phyloP scores from a whole-genome alignment of 139 green algal species.

The Chlamydomonas schloesseri region DNA sequence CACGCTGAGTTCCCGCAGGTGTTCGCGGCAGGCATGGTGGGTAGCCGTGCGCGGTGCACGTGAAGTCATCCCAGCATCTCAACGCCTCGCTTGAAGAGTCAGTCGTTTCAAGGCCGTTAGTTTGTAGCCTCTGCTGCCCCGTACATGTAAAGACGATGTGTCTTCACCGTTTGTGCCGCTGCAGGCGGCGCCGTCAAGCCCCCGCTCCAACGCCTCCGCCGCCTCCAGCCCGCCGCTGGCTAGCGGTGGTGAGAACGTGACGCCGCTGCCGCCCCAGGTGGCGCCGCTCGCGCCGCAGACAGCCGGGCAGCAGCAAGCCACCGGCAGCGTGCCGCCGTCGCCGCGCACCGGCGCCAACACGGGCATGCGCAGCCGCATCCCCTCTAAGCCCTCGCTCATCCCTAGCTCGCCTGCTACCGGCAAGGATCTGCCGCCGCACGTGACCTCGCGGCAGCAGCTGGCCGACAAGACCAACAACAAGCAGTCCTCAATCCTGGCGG shows the following conservation, averaged over 20 bases:
- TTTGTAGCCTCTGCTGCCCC: too few species aligned
- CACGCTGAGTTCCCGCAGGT: conserved; percentile 52
- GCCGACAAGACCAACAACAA: conserved; percentile 27
- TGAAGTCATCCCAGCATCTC: too few species aligned
- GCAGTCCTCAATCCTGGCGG: not conserved
- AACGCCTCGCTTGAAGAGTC: too few species aligned
- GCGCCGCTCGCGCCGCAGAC: too few species aligned
- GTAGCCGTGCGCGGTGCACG: too few species aligned
- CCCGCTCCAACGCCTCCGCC: not conserved
- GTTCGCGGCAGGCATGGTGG: conserved; percentile 4
- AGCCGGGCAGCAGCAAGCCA: too few species aligned
- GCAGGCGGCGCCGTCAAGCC: not conserved
- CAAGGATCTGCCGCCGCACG: conserved; percentile 15
- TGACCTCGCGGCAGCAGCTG: conserved; percentile 6
- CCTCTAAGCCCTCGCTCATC: conserved; percentile 29
- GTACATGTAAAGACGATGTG: too few species aligned
- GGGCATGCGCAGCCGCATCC: conserved; percentile 37
- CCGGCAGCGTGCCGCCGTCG: not conserved
- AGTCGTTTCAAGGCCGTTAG: too few species aligned
- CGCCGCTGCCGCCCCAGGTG: not conserved
- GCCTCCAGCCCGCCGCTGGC: not conserved
- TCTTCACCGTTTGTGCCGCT: not conserved
- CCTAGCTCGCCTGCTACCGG: conserved; percentile 15
- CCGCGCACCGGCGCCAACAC: conserved; percentile 4
- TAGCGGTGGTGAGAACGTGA: not conserved